Evolutionary conservation across 441 rosid genomes (phyloP).

Genomic region (Daphne laureola): DNA sequence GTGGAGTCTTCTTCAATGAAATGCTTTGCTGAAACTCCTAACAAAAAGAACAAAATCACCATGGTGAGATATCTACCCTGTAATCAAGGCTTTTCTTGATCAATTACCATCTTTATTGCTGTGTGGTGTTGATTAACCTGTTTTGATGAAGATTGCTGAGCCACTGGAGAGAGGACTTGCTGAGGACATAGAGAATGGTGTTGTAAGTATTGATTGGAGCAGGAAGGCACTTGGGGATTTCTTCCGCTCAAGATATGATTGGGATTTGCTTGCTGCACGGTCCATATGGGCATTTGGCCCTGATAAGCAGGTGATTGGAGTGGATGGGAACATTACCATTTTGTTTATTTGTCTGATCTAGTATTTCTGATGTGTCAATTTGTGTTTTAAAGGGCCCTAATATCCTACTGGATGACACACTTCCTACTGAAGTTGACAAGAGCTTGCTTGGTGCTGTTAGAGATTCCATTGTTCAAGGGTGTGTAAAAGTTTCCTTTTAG

Average conservation of each 20-base stretch:
- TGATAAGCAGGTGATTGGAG: constrained; percentile 70
- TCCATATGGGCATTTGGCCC: constrained; percentile 99
- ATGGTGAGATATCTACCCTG: constrained; percentile 43
- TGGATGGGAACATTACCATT: constrained; percentile 1
- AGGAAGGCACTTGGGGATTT: constrained; percentile 84
- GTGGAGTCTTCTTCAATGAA: constrained; percentile 96
- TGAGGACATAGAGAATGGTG: constrained; percentile 85
- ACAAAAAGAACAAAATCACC: constrained; percentile 93
- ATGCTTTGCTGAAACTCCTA: constrained; percentile 97
- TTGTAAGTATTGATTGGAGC: constrained; percentile 87
- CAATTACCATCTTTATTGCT: constrained; percentile 2
- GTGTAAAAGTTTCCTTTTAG: constrained; percentile 8
- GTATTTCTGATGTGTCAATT: constrained; percentile 11
- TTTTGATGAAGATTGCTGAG: constrained; percentile 68
- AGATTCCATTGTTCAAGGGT: constrained; percentile 98
- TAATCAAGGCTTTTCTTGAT: constrained; percentile 1
- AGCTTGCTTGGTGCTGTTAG: constrained; percentile 66
- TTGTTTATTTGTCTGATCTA: constrained; percentile 1
- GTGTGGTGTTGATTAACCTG: constrained; percentile 8
- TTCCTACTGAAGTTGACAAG: constrained; percentile 93
- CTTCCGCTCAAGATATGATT: constrained; percentile 85
- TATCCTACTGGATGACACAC: constrained; percentile 84
- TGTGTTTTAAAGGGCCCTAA: constrained; percentile 70
- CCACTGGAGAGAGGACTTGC: constrained; percentile 96
- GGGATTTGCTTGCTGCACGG: constrained; percentile 97